Evolutionary conservation across 352 stramenopile species (phyloP).

Genomic region (Plasmopara muralis): DNA sequence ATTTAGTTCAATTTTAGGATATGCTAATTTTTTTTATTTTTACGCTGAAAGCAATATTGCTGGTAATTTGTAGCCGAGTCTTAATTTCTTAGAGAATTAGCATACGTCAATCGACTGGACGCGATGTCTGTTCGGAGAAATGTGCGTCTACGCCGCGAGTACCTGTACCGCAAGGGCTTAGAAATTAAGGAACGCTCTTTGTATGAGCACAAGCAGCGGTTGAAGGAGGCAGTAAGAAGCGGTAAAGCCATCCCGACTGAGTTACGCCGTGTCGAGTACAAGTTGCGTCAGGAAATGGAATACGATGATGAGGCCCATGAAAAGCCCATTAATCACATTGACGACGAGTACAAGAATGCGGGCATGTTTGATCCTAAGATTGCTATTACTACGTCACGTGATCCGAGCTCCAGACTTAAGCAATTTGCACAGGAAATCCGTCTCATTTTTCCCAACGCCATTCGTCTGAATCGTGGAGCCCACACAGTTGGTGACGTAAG

Average conservation of each 20-base stretch:
- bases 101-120: constrained; percentile 18
- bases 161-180: constrained; percentile 98
- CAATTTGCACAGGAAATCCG: constrained; percentile 99
- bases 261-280: constrained; percentile 90
- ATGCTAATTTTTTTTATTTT: too few species aligned
- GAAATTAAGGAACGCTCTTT: constrained; percentile 92
- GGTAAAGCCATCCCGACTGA: constrained; percentile 98
- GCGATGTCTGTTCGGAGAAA: constrained; percentile 89
- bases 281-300: constrained; percentile 89
- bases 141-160: constrained; percentile 97
- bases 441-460: constrained; percentile 97
- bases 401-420: constrained; percentile 96
- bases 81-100: too few species aligned
- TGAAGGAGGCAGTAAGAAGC: constrained; percentile 91
- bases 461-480: constrained; percentile 95
- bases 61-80: too few species aligned
- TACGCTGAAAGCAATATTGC: too few species aligned
- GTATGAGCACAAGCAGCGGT: constrained; percentile 97
- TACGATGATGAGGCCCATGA: constrained; percentile 88
- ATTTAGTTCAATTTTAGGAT: too few species aligned
- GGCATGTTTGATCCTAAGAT: constrained; percentile 96
- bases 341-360: constrained; percentile 99
- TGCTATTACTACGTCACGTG: constrained; percentile 96
- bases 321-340: constrained; percentile 89
- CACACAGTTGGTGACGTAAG: constrained; percentile 89